A percentile compares a stretch with the other conserved stretches of the same genome.
Evolutionary conservation across 306 rosid genomes (phyloP).

Genomic region (Vigna angularis): DNA sequence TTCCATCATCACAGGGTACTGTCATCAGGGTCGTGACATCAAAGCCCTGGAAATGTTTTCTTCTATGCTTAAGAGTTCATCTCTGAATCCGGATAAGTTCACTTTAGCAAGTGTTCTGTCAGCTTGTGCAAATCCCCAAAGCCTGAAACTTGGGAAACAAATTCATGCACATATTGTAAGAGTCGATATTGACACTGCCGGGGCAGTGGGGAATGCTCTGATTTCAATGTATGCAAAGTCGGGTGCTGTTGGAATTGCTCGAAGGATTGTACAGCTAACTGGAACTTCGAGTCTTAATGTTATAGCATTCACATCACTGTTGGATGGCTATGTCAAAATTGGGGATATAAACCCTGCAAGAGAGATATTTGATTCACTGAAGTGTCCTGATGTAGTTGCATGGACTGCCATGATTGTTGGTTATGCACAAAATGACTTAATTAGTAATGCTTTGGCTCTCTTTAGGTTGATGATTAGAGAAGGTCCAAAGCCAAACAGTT

Average conservation of each 20-base stretch:
- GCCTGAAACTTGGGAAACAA: conserved; percentile 75
- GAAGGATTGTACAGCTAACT: conserved; percentile 54
- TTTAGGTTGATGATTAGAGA: conserved; percentile 69
- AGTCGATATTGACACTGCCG: conserved; percentile 54
- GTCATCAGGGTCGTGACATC: conserved; percentile 59
- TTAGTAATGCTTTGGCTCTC: conserved; percentile 67
- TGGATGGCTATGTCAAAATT: conserved; percentile 82
- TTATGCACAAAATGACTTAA: conserved; percentile 71
- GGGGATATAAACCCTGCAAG: conserved; percentile 81
- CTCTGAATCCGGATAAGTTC: conserved; percentile 73
- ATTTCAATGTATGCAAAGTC: conserved; percentile 86
- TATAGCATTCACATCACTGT: conserved; percentile 81
- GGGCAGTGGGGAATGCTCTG: conserved; percentile 67
- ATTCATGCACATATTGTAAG: conserved; percentile 69
- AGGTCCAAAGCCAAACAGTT: conserved; percentile 82
- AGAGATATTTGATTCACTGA: conserved; percentile 76
- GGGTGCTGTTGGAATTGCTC: conserved; percentile 68
- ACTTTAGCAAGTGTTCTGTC: conserved; percentile 81
- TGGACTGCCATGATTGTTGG: conserved; percentile 98
- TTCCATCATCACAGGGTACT: conserved; percentile 72
- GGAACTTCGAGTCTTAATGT: conserved; percentile 61
- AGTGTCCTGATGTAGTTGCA: conserved; percentile 70
- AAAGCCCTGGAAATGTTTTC: conserved; percentile 71
- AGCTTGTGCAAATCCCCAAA: conserved; percentile 79
- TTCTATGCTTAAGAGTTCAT: conserved; percentile 59